Conservation (phyloP, 2,329 filamentous ascomycete species). For the Aspergillus novofumigatus region DNA sequence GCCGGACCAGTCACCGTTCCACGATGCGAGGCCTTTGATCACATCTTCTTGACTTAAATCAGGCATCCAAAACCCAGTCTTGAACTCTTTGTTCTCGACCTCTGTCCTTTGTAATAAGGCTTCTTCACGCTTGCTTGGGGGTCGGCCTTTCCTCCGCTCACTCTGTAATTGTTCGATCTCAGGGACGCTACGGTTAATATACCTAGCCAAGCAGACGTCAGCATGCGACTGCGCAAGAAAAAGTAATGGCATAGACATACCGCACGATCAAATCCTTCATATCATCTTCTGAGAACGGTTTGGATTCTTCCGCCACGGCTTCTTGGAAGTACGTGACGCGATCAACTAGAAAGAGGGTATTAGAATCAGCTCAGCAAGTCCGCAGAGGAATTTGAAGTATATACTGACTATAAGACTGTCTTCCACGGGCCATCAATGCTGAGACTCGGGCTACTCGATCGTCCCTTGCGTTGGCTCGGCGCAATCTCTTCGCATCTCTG, state of each 20-base stretch:
- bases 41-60: constrained; percentile 68
- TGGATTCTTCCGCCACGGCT: constrained; percentile 41
- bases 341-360: constrained; percentile 49
- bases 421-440: constrained; percentile 65
- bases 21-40: constrained; percentile 61
- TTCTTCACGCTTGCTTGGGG: constrained; percentile 72
- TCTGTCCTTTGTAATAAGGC: constrained; percentile 68
- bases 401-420: constrained; percentile 64
- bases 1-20: constrained; percentile 81
- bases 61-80: constrained; percentile 75
- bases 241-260: constrained; percentile 42
- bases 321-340: constrained; percentile 70
- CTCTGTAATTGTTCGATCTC: constrained; percentile 48
- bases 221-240: not conserved
- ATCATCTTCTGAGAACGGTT: constrained; percentile 34
- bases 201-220: constrained; percentile 20
- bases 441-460: constrained; percentile 73
- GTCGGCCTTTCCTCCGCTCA: constrained; percentile 71
- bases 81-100: constrained; percentile 72
- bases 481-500: constrained; percentile 75
- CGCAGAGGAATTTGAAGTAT: not conserved
- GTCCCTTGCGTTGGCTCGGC: constrained; percentile 74
- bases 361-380: not conserved
- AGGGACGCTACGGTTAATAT: constrained; percentile 33
- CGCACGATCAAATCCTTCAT: constrained; percentile 52